Conservation (phyloP, 2,329 filamentous ascomycete genomes). For the Berkeleyomyces basicola region DNA sequence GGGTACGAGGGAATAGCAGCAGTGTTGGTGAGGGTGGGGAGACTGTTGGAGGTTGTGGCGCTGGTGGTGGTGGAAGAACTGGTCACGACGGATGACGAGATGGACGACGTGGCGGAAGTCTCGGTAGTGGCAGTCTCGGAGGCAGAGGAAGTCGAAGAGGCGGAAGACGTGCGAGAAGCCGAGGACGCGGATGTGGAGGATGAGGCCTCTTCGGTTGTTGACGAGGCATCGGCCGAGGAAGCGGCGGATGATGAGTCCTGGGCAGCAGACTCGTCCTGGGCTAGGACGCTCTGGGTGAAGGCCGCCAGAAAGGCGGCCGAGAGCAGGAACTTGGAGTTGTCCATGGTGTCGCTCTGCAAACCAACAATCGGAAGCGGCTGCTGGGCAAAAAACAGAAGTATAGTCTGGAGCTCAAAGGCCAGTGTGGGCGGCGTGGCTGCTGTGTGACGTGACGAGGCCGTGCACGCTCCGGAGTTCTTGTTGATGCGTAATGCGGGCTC, state of each 20-base stretch:
- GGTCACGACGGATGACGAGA: constrained; percentile 1
- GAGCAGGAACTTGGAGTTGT: constrained; percentile 11
- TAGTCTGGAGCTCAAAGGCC: background rate
- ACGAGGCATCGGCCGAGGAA: background rate
- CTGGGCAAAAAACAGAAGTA: background rate
- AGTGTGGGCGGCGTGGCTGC: background rate
- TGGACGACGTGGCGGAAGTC: background rate
- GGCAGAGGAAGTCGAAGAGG: background rate
- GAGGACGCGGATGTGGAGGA: background rate
- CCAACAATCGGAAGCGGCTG: background rate
- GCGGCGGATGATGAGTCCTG: background rate
- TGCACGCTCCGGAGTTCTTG: background rate
- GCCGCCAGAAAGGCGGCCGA: constrained; percentile 14
- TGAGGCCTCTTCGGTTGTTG: background rate
- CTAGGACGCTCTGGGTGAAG: constrained; percentile 14
- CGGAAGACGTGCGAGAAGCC: background rate
- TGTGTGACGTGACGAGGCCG: constrained; percentile 1
- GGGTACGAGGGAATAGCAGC: constrained; percentile 42
- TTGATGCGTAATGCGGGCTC: background rate
- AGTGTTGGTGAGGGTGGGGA: constrained; percentile 27
- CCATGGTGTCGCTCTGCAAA: background rate
- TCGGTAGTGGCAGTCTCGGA: constrained; percentile 5
- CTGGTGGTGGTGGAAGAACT: constrained; percentile 16
- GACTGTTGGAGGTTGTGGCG: constrained; percentile 17
- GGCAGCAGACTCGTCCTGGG: background rate